phyloP scores from a whole-genome alignment of 2,329 filamentous ascomycete genomes.

The Parascedosporium putredinis region DNA sequence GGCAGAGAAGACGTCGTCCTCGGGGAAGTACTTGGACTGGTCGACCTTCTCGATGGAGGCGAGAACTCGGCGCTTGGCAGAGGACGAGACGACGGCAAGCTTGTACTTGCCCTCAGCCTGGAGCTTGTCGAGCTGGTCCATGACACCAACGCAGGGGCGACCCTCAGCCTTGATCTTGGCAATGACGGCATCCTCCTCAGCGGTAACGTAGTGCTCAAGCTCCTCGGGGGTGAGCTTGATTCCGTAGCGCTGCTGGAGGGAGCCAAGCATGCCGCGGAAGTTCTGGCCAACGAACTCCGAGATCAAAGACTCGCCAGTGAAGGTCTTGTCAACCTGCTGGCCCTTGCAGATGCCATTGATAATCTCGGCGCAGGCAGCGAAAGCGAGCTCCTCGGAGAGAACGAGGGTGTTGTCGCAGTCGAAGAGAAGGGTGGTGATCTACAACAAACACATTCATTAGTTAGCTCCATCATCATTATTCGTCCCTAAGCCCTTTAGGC shows the following conservation, averaged over 20 bases:
- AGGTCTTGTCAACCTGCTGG: slow-evolving; percentile 53
- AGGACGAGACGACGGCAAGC: slow-evolving; percentile 72
- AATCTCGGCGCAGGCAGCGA: slow-evolving; percentile 81
- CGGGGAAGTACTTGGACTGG: slow-evolving; percentile 71
- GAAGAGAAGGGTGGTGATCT: slow-evolving; percentile 58
- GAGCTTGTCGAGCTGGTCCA: slow-evolving; percentile 56
- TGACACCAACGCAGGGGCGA: slow-evolving; percentile 58
- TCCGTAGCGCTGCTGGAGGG: slow-evolving; percentile 63
- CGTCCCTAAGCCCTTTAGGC: neutral
- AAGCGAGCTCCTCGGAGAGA: slow-evolving; percentile 80
- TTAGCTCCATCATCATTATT: no score
- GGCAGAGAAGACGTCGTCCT: slow-evolving; percentile 68
- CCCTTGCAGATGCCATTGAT: slow-evolving; percentile 74
- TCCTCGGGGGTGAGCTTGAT: slow-evolving; percentile 61
- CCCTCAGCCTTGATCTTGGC: slow-evolving; percentile 62
- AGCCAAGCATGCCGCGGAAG: slow-evolving; percentile 83
- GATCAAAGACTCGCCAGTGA: slow-evolving; percentile 71
- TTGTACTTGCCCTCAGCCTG: slow-evolving; percentile 51
- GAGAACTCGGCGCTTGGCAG: slow-evolving; percentile 64
- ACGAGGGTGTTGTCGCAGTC: slow-evolving; percentile 89
- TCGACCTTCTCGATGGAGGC: slow-evolving; percentile 71
- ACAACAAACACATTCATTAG: neutral
- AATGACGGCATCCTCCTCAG: slow-evolving; percentile 77
- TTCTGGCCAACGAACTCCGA: slow-evolving; percentile 86
- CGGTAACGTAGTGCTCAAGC: slow-evolving; percentile 61